phyloP scores from a whole-genome alignment of 257 asterid genomes.

The Nicotiana knightiana region DNA sequence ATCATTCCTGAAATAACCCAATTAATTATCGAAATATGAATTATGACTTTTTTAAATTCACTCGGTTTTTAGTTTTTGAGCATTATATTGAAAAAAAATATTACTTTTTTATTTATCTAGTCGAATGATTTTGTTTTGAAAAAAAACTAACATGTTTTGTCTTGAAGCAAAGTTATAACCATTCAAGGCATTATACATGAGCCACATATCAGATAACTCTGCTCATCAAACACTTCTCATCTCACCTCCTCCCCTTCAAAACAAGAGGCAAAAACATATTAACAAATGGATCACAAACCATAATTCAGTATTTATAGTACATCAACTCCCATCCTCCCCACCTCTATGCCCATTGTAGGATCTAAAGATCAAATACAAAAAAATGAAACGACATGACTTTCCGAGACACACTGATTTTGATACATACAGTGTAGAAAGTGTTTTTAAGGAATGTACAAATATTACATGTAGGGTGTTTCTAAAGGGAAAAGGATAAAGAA shows the following conservation, averaged over 20 bases:
- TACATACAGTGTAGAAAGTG: background rate
- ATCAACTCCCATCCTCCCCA: background rate
- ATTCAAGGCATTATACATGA: too few relatives aligned
- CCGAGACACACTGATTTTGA: background rate
- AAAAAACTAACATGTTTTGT: too few relatives aligned
- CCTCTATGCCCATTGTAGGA: background rate
- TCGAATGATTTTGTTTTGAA: too few relatives aligned
- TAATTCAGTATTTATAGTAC: background rate
- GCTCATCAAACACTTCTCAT: background rate
- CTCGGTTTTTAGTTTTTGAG: too few relatives aligned
- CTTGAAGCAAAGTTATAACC: too few relatives aligned
- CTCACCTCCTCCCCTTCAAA: background rate
- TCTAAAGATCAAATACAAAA: background rate
- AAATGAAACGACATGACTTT: background rate
- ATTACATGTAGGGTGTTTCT: background rate
- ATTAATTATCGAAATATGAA: too few relatives aligned
- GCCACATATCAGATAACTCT: too few relatives aligned
- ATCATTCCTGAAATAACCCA: rapidly evolving
- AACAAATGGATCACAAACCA: background rate
- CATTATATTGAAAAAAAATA: too few relatives aligned
- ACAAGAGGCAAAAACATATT: background rate
- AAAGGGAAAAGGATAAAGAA: background rate
- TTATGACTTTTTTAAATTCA: too few relatives aligned
- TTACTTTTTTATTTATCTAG: too few relatives aligned
- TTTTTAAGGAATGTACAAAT: background rate